Evolutionary conservation across 768 basidiomycete species (phyloP).

Genomic region (Suillus hirtellus): DNA sequence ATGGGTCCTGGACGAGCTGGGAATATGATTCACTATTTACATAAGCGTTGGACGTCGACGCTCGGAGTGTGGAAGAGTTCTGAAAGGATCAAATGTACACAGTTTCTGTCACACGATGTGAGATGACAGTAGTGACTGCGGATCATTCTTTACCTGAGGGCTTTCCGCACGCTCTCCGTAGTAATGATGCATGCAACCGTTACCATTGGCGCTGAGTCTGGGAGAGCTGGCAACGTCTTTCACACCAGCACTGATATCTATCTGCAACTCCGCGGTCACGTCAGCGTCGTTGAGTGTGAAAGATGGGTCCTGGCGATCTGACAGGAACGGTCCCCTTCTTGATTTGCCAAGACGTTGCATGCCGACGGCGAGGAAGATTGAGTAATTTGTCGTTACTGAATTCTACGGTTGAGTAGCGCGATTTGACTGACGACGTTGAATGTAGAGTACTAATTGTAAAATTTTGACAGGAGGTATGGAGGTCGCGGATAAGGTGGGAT

Average conservation of each 20-base stretch:
- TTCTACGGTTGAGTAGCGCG: neutral
- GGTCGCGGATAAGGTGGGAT: neutral
- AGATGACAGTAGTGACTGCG: constrained; percentile 3
- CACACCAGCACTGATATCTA: constrained; percentile 6
- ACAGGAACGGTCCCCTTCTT: constrained; percentile 1
- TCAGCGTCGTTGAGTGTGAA: neutral
- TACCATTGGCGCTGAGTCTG: neutral
- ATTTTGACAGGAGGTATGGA: neutral
- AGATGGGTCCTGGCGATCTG: constrained; percentile 4
- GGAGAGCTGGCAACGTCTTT: constrained; percentile 5
- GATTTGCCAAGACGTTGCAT: neutral
- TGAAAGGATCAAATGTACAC: neutral
- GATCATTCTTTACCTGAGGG: constrained; percentile 10
- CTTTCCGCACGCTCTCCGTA: constrained; percentile 5
- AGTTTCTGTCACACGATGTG: constrained; percentile 11
- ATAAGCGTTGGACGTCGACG: neutral
- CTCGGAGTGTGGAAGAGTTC: neutral
- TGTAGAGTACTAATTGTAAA: neutral
- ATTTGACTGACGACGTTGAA: neutral
- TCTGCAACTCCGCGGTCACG: constrained; percentile 22
- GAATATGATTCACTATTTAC: neutral
- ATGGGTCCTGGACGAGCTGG: neutral
- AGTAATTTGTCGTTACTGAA: neutral
- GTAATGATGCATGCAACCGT: neutral
- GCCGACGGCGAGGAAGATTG: neutral